A percentile compares a stretch with the other conserved stretches of the same genome.
These are phyloP conservation scores for Trebouxiophyceae sp. DNA, from an alignment of 163 green algal species.

Conservation along the genomic window DNA sequence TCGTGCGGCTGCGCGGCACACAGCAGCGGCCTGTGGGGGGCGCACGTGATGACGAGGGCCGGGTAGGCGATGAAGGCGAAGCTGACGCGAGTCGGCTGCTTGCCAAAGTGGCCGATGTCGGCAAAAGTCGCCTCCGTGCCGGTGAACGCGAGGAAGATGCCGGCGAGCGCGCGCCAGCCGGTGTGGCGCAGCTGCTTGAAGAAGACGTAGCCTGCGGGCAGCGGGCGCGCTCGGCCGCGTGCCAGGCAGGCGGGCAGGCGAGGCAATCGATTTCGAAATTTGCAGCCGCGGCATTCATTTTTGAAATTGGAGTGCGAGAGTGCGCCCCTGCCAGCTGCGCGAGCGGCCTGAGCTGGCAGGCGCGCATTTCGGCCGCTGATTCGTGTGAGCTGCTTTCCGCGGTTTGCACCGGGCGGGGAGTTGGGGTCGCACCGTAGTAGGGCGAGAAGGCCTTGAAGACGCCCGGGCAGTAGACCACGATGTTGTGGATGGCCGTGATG, in stretches of 20 bases:
- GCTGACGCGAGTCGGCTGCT: conserved; percentile 2
- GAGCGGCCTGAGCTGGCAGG: too few relatives aligned
- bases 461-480: conserved; percentile 19
- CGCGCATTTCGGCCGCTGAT: too few relatives aligned
- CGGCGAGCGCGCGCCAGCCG: conserved; percentile 29
- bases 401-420: too few relatives aligned
- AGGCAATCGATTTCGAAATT: too few relatives aligned
- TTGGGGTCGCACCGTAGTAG: conserved; percentile 1
- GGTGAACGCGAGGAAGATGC: conserved; percentile 45
- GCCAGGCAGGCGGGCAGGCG: too few relatives aligned
- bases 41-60: conserved; percentile 37
- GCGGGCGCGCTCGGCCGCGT: too few relatives aligned
- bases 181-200: background rate
- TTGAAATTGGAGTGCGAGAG: too few relatives aligned
- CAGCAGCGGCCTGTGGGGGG: too few relatives aligned
- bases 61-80: conserved; percentile 46
- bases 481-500: conserved; percentile 34
- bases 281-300: too few relatives aligned
- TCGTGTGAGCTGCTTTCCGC: too few relatives aligned
- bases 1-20: too few relatives aligned
- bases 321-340: too few relatives aligned
- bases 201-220: background rate
- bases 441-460: conserved; percentile 17
- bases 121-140: conserved; percentile 50
- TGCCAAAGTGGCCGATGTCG: conserved; percentile 1